These are phyloP conservation scores for Neurospora africana DNA, from an alignment of 495 filamentous ascomycete genomes.

Conservation along the genomic window DNA sequence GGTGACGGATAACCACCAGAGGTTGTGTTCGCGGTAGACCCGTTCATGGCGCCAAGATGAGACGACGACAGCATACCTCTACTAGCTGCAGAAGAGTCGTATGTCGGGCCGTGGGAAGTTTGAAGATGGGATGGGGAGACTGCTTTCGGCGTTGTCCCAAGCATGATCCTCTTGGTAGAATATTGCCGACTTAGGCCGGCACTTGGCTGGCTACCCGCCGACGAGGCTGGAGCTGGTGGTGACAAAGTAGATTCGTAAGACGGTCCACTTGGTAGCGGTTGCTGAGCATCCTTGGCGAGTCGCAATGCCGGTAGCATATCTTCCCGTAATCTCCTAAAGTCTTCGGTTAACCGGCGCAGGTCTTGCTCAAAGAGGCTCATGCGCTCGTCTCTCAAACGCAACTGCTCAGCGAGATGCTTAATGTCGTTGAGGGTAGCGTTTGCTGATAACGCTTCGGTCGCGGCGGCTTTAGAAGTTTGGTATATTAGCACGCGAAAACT, in stretches of 20 bases:
- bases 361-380: constrained; percentile 73
- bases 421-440: constrained; percentile 87
- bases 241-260: constrained; percentile 39
- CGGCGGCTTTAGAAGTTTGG: constrained; percentile 53
- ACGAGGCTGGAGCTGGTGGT: constrained; percentile 41
- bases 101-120: constrained; percentile 42
- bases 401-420: constrained; percentile 73
- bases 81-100: constrained; percentile 44
- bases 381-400: constrained; percentile 77
- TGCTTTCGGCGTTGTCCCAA: constrained; percentile 69
- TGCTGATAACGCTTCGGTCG: constrained; percentile 72
- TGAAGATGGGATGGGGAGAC: constrained; percentile 66
- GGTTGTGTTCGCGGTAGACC: constrained; percentile 36
- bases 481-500: constrained; percentile 13
- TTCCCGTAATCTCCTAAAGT: constrained; percentile 75
- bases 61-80: constrained; percentile 61
- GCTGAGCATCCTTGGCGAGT: constrained; percentile 79
- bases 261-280: constrained; percentile 57
- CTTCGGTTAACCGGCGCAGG: constrained; percentile 67
- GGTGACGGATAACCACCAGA: constrained; percentile 56
- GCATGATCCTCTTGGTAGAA: constrained; percentile 84
- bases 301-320: constrained; percentile 84
- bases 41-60: constrained; percentile 66
- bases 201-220: constrained; percentile 33
- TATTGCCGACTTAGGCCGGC: constrained; percentile 64